These are phyloP conservation scores for Chionographis japonica DNA, from an alignment of 106 monocot species.

Conservation along the genomic window DNA sequence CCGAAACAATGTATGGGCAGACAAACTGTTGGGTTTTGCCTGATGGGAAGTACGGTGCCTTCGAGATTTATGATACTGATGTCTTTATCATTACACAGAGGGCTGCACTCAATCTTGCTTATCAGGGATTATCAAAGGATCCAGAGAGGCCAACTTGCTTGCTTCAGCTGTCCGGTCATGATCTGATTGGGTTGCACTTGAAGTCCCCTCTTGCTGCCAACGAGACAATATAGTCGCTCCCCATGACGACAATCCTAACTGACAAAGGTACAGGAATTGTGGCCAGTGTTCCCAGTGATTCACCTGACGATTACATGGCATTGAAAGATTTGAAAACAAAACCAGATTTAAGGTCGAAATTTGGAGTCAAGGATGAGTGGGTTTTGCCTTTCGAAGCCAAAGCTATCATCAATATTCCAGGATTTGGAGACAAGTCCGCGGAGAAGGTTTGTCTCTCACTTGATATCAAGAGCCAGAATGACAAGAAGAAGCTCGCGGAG, in stretches of 20 bases:
- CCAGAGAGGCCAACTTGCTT: slow-evolving; percentile 78
- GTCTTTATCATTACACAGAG: too few relatives aligned
- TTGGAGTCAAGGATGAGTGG: too few relatives aligned
- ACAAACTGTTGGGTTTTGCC: too few relatives aligned
- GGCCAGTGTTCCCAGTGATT: slow-evolving; percentile 91
- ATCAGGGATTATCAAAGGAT: slow-evolving; percentile 64
- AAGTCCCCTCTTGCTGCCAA: slow-evolving; percentile 74
- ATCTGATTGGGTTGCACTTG: slow-evolving; percentile 79
- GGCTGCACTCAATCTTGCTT: too few relatives aligned
- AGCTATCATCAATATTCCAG: slow-evolving; percentile 89
- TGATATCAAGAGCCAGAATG: slow-evolving; percentile 90
- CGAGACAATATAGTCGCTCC: slow-evolving; percentile 72
- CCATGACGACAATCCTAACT: slow-evolving; percentile 88
- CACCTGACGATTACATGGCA: slow-evolving; percentile 89
- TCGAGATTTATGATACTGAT: too few relatives aligned
- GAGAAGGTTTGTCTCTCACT: slow-evolving; percentile 82
- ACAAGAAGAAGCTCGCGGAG: slow-evolving; percentile 87
- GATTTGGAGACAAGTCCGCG: slow-evolving; percentile 81
- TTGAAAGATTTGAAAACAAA: slow-evolving; percentile 81
- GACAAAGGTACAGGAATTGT: slow-evolving; percentile 96
- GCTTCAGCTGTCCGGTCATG: too few relatives aligned
- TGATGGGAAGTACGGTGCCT: too few relatives aligned
- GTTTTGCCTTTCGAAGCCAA: slow-evolving; percentile 75
- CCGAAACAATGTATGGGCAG: too few relatives aligned
- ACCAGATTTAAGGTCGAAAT: slow-evolving; percentile 66